Percentiles rank a stretch among this genome's conserved stretches.
phyloP scores from a whole-genome alignment of 2,329 filamentous ascomycete genomes.

The Monosporascus sp. region DNA sequence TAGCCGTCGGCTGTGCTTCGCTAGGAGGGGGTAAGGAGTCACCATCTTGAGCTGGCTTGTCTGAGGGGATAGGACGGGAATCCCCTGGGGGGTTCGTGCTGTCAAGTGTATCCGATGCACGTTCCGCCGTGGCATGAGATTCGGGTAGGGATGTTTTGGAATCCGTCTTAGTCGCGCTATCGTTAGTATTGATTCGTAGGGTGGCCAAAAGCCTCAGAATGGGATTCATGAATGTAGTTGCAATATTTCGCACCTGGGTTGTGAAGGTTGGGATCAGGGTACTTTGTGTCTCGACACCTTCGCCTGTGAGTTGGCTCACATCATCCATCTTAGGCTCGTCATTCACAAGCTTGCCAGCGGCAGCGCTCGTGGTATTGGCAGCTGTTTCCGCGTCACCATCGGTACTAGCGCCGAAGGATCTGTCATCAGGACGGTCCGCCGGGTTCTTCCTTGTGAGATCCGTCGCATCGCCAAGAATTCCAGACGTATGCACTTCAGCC shows the following conservation, averaged over 20 bases:
- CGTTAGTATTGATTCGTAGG: conserved; percentile 16
- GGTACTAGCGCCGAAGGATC: background rate
- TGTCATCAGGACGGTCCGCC: background rate
- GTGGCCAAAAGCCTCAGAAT: conserved; percentile 14
- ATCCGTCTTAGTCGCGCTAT: conserved; percentile 11
- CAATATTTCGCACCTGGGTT: conserved; percentile 22
- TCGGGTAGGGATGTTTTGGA: conserved; percentile 2
- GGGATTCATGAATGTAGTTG: conserved; percentile 7
- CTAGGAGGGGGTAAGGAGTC: background rate
- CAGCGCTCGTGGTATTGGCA: background rate
- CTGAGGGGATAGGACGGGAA: background rate
- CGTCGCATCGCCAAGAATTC: background rate
- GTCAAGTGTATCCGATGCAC: background rate
- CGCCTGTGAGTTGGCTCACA: conserved; percentile 1
- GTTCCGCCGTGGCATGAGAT: conserved; percentile 1
- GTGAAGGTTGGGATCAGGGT: conserved; percentile 5
- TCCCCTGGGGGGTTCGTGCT: background rate
- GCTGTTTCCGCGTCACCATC: background rate
- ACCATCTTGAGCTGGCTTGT: background rate
- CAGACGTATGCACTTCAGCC: background rate
- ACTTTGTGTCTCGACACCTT: background rate
- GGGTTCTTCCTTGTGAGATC: background rate
- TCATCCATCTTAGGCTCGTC: conserved; percentile 2
- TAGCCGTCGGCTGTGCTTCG: background rate
- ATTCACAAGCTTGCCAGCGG: background rate